These are phyloP conservation scores for Wolfiporia cocos DNA, from an alignment of 1,284 basidiomycete genomes.

Conservation along the genomic window DNA sequence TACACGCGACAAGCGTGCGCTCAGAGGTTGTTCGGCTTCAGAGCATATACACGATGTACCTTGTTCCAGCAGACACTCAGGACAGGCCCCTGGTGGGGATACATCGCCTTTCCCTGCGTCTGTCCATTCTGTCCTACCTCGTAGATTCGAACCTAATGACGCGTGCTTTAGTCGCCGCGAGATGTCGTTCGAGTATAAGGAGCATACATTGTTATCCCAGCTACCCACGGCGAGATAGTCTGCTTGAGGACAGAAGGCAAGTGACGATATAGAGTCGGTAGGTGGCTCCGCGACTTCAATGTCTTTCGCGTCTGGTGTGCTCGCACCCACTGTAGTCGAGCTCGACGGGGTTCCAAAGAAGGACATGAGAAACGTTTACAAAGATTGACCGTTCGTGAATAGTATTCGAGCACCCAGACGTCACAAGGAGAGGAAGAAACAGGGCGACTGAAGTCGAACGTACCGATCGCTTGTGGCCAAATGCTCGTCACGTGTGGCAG, in stretches of 20 bases:
- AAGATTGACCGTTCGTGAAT: too few species aligned
- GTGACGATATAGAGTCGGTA: constrained; percentile 65
- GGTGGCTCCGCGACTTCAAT: constrained; percentile 73
- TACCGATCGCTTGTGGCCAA: too few species aligned
- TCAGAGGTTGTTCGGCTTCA: too few species aligned
- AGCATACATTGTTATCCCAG: constrained; percentile 70
- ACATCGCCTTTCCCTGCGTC: constrained; percentile 77
- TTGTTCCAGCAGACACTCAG: constrained; percentile 82
- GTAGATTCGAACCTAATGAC: constrained; percentile 59
- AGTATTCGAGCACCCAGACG: too few species aligned
- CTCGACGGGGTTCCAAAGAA: constrained; percentile 32
- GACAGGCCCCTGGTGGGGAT: constrained; percentile 79
- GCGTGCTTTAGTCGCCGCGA: neutral
- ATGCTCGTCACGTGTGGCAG: too few species aligned
- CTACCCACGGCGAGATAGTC: constrained; percentile 73
- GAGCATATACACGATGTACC: constrained; percentile 30
- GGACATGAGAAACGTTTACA: too few species aligned
- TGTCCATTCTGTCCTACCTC: constrained; percentile 53
- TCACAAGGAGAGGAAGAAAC: too few species aligned
- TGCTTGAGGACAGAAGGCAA: constrained; percentile 58
- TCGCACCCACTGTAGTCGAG: constrained; percentile 20
- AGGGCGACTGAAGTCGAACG: too few species aligned
- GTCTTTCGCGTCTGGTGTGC: constrained; percentile 46
- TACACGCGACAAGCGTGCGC: constrained; percentile 20
- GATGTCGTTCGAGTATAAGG: neutral